Evolutionary conservation across 805 yeast species (phyloP).

Genomic region (Isabelozyma heimii): DNA sequence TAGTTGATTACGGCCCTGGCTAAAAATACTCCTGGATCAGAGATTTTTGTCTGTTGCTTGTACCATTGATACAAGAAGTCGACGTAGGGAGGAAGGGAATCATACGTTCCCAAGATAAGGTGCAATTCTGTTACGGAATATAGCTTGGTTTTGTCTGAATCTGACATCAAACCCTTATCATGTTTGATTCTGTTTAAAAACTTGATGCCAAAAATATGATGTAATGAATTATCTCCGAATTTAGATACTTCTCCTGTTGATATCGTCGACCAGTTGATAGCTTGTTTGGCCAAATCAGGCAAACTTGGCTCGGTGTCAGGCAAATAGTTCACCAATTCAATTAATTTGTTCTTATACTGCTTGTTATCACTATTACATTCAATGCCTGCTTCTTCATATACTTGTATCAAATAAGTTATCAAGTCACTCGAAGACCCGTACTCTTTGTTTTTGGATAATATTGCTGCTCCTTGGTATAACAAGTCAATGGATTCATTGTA

Average conservation of each 20-base stretch:
- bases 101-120: conserved; percentile 63
- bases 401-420: conserved; percentile 66
- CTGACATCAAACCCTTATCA: conserved; percentile 9
- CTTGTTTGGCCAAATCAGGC: conserved; percentile 62
- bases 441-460: conserved; percentile 66
- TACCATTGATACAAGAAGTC: conserved; percentile 48
- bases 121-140: conserved; percentile 72
- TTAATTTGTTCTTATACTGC: conserved; percentile 44
- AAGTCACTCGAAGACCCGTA: conserved; percentile 82
- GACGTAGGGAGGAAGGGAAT: conserved; percentile 39
- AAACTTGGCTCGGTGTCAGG: conserved; percentile 48
- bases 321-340: conserved; percentile 46
- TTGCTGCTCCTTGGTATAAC: conserved; percentile 66
- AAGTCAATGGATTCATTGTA: conserved; percentile 72
- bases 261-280: conserved; percentile 63
- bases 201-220: conserved; percentile 70
- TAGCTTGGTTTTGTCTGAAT: conserved; percentile 35
- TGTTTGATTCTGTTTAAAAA: conserved; percentile 40
- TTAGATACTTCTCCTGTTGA: conserved; percentile 38
- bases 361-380: conserved; percentile 30
- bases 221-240: conserved; percentile 74
- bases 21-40: conserved; percentile 37
- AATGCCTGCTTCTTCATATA: conserved; percentile 52
- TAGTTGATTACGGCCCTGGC: conserved; percentile 74
- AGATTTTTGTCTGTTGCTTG: conserved; percentile 16